These are phyloP conservation scores for Rhodocollybia butyracea DNA, from an alignment of 768 basidiomycete species.

Conservation along the genomic window DNA sequence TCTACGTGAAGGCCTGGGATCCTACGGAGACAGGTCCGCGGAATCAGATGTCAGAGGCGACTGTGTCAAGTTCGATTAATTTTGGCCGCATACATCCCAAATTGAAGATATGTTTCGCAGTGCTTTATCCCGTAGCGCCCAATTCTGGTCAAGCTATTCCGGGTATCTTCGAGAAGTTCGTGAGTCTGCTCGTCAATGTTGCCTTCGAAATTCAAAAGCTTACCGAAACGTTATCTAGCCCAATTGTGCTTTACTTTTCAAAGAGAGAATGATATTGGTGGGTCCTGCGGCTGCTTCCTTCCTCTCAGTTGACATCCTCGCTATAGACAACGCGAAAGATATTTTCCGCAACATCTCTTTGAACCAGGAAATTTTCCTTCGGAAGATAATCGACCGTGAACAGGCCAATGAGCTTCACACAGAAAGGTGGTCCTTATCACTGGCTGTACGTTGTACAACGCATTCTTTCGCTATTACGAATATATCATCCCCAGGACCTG, in stretches of 20 bases:
- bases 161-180: slow-evolving; percentile 79
- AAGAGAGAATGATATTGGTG: slow-evolving; percentile 74
- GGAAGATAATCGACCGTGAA: slow-evolving; percentile 44
- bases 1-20: neutral
- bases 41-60: slow-evolving; percentile 31
- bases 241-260: slow-evolving; percentile 76
- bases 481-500: slow-evolving; percentile 5
- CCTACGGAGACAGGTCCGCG: neutral
- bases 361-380: slow-evolving; percentile 52
- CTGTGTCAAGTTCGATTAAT: slow-evolving; percentile 45
- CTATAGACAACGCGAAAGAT: slow-evolving; percentile 58
- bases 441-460: slow-evolving; percentile 20
- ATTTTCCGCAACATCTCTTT: slow-evolving; percentile 64
- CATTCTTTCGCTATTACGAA: slow-evolving; percentile 19
- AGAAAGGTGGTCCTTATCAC: slow-evolving; percentile 24
- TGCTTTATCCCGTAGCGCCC: slow-evolving; percentile 72
- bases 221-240: slow-evolving; percentile 34
- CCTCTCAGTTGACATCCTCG: neutral
- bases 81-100: neutral
- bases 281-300: slow-evolving; percentile 2
- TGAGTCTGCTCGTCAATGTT: slow-evolving; percentile 29
- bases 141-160: slow-evolving; percentile 85
- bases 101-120: slow-evolving; percentile 28
- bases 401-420: slow-evolving; percentile 24
- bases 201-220: neutral